Conservation (phyloP, 2,329 filamentous ascomycete species). For the Arthrinium phaeospermum region DNA sequence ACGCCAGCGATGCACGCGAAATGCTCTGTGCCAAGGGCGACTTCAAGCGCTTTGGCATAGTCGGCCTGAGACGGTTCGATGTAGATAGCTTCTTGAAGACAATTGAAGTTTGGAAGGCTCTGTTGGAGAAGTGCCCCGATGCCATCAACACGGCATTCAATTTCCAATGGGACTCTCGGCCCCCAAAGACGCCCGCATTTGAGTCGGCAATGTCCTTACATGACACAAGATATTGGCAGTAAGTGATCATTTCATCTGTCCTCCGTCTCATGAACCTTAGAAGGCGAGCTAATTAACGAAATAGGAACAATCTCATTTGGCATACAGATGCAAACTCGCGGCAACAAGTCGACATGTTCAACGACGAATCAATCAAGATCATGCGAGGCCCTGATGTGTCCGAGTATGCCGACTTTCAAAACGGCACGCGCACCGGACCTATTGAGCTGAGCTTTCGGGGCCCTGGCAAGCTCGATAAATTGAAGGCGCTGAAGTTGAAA, state of each 20-base stretch:
- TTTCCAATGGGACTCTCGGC: no score
- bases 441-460: constrained; percentile 30
- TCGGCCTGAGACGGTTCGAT: constrained; percentile 26
- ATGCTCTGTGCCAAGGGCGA: constrained; percentile 30
- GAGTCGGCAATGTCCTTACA: no score
- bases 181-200: no score
- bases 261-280: no score
- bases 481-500: constrained; percentile 33
- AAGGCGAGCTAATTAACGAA: no score
- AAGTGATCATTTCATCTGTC: no score
- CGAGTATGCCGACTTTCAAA: constrained; percentile 28
- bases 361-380: constrained; percentile 24
- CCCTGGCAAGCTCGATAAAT: constrained; percentile 27
- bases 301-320: no score
- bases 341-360: constrained; percentile 27
- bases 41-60: constrained; percentile 33
- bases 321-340: neutral
- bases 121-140: no score
- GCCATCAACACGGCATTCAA: no score
- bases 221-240: no score
- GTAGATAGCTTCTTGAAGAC: no score
- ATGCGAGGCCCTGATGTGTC: constrained; percentile 24
- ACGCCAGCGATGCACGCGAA: constrained; percentile 32
- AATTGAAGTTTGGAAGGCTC: no score
- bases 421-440: constrained; percentile 26